Percentiles rank a stretch among this genome's conserved stretches.
Evolutionary conservation across 129 eudicot species (phyloP).

Genomic region (Calendula officinalis): DNA sequence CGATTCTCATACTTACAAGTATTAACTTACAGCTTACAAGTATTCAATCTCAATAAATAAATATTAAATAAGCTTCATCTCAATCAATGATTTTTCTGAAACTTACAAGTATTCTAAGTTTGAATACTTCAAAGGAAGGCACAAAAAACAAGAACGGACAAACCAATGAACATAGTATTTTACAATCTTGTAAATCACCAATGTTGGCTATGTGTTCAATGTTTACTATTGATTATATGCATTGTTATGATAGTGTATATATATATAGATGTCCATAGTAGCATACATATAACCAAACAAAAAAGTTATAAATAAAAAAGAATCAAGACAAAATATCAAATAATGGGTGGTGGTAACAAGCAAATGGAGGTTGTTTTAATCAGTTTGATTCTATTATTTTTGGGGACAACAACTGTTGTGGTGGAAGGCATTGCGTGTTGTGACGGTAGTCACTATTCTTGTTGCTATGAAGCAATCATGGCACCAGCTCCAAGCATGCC

Average conservation of each 20-base stretch:
- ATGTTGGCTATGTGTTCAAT: not conserved
- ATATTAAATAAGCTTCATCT: too few relatives aligned
- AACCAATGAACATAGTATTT: constrained; percentile 22
- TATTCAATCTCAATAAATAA: too few relatives aligned
- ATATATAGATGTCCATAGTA: not conserved
- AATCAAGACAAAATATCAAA: not conserved
- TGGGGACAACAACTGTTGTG: not conserved
- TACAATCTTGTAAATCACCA: not conserved
- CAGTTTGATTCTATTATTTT: constrained; percentile 8
- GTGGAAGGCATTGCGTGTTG: constrained; percentile 16
- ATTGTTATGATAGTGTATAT: not conserved
- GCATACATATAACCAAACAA: not conserved
- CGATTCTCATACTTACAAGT: too few relatives aligned
- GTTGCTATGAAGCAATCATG: not conserved
- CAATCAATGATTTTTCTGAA: too few relatives aligned
- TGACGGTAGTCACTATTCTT: not conserved
- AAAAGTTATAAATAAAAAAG: not conserved
- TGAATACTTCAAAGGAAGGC: too few relatives aligned
- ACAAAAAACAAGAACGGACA: not conserved
- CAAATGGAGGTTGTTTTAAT: constrained; percentile 7
- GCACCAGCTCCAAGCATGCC: not conserved
- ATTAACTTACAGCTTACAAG: too few relatives aligned
- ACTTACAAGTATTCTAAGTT: too few relatives aligned
- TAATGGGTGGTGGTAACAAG: constrained; percentile 13
- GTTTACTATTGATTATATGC: not conserved